Conservation (phyloP, 202 grass and related monocot species). For the Digitaria exilis region DNA sequence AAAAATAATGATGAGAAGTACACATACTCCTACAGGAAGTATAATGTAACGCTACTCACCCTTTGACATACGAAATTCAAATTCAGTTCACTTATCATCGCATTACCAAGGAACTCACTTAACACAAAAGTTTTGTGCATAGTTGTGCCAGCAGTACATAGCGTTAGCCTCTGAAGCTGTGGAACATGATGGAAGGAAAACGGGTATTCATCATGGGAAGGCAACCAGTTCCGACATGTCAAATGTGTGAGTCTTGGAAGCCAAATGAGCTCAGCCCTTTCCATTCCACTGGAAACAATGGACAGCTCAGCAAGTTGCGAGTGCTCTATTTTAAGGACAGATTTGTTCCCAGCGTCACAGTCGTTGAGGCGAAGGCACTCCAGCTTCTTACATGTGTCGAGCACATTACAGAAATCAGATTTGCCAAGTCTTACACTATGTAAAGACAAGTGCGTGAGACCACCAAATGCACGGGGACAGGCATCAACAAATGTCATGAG, state of each 20-base stretch:
- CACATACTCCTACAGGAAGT: too few relatives aligned
- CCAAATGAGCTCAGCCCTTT: not conserved
- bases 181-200: slow-evolving; percentile 14
- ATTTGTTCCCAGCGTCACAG: not conserved
- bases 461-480: not conserved
- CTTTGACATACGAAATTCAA: slow-evolving; percentile 4
- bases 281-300: not conserved
- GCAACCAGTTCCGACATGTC: not conserved
- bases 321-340: not conserved
- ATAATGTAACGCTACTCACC: not conserved
- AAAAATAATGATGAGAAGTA: too few relatives aligned
- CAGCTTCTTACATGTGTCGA: not conserved
- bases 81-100: not conserved
- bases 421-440: not conserved
- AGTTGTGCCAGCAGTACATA: not conserved
- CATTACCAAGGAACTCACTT: slow-evolving; percentile 1
- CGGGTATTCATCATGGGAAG: not conserved
- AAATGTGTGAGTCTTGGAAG: not conserved
- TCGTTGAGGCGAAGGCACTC: not conserved
- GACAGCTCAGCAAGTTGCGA: not conserved
- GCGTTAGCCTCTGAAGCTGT: not conserved
- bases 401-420: not conserved
- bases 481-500: not conserved
- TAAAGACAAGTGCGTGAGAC: not conserved
- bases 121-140: not conserved